A percentile compares a stretch with the other conserved stretches of the same genome.
Conservation (phyloP, 2,329 filamentous ascomycete genomes). For the Didymosphaeria variabile region DNA sequence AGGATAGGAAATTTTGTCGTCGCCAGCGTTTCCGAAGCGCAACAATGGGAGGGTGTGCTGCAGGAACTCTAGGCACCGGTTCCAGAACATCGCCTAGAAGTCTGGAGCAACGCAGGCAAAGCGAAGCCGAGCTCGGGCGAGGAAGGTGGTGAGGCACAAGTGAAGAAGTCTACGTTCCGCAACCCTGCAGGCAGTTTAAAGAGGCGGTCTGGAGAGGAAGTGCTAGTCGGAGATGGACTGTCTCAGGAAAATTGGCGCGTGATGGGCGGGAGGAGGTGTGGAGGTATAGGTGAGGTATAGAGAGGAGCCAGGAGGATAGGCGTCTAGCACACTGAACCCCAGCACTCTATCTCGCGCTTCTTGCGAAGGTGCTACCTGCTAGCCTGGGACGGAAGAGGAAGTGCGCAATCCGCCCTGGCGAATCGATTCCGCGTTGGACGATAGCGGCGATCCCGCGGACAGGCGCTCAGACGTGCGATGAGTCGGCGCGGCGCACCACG, state of each 20-base stretch:
- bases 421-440: slow-evolving; percentile 9
- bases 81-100: slow-evolving; percentile 1
- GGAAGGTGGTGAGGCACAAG: slow-evolving; percentile 1
- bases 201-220: slow-evolving; percentile 18
- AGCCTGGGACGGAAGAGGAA: not conserved
- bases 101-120: not conserved
- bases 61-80: not conserved
- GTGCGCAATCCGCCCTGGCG: slow-evolving; percentile 26
- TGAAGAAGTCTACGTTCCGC: slow-evolving; percentile 8
- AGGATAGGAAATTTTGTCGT: slow-evolving; percentile 15
- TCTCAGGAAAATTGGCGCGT: slow-evolving; percentile 35
- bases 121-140: not conserved
- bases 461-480: slow-evolving; percentile 10
- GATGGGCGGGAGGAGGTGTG: slow-evolving; percentile 22
- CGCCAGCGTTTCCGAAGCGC: slow-evolving; percentile 10
- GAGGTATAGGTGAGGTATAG: slow-evolving; percentile 18
- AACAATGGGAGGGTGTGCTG: slow-evolving; percentile 11
- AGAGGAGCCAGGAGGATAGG: slow-evolving; percentile 5
- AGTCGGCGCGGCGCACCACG: too few relatives aligned
- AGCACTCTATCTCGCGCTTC: slow-evolving; percentile 27
- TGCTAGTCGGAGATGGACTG: slow-evolving; percentile 24
- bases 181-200: slow-evolving; percentile 6
- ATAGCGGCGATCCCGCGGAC: slow-evolving; percentile 16
- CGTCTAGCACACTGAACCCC: slow-evolving; percentile 12
- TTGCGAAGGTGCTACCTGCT: not conserved